Evolutionary conservation across 352 stramenopile species (phyloP).

Genomic region (Blastocystis hominis): DNA sequence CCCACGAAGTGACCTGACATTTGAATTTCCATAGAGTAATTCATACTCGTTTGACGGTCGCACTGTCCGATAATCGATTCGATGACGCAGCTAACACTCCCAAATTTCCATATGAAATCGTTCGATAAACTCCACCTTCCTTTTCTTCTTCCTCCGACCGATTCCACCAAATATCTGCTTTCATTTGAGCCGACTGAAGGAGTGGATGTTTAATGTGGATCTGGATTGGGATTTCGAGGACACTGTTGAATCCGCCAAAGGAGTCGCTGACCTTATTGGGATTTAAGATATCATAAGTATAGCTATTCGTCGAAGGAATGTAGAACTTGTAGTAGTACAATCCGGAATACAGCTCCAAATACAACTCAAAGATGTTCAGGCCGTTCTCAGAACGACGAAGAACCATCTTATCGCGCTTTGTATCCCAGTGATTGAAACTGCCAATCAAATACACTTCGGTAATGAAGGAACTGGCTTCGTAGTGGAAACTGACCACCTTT

Average conservation of each 20-base stretch:
- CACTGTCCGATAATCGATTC: background rate
- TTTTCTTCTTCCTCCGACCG: background rate
- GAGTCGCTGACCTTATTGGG: slow-evolving; percentile 13
- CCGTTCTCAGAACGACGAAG: background rate
- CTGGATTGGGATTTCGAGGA: slow-evolving; percentile 47
- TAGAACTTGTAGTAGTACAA: slow-evolving; percentile 58
- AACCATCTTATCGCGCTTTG: slow-evolving; percentile 27
- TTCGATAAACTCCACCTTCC: background rate
- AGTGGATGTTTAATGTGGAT: slow-evolving; percentile 34
- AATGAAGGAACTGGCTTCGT: background rate
- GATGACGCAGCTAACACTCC: background rate
- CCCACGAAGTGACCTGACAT: slow-evolving; percentile 11
- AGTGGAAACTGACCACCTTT: slow-evolving; percentile 54
- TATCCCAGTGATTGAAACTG: slow-evolving; percentile 53
- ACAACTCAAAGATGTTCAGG: slow-evolving; percentile 42
- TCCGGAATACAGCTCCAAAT: slow-evolving; percentile 37
- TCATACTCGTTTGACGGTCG: background rate
- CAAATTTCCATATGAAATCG: slow-evolving; percentile 22
- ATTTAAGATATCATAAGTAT: background rate
- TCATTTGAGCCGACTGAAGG: slow-evolving; percentile 33
- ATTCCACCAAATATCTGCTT: slow-evolving; percentile 38
- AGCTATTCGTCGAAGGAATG: background rate
- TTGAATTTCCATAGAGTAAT: background rate
- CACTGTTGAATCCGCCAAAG: slow-evolving; percentile 48
- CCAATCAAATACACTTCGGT: slow-evolving; percentile 40